Evolutionary conservation across 805 yeast genomes (phyloP), one percentile per base, ranked within the genome.

Genomic region (Sungouiozyma ichnusensis): DNA sequence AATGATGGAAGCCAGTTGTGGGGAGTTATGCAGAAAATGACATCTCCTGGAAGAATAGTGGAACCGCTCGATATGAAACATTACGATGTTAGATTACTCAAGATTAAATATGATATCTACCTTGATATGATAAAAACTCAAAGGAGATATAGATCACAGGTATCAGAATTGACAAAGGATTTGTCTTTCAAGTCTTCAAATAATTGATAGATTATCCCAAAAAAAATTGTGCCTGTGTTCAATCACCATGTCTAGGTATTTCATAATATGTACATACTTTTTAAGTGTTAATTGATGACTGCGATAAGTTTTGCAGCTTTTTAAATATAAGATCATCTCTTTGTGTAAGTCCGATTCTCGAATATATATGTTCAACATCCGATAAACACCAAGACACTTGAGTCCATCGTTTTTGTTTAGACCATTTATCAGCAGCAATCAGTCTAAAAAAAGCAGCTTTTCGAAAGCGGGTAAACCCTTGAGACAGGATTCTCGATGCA

Each of bases 101-200:
- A 74, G 45, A 82, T 81, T 33, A 92, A 92, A 65, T 92, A 86
- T 69, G 74, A 77, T 63, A 76, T 90, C 36, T 87, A 86, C 72
- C 67, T 85, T 43, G 96, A 90, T 56, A 92, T 85, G 76, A 86
- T 94, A 36, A 75, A 69, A 51, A 73, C 81, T 20, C 97, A 92
- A 64, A 80, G 73, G 54, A 76, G 71, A 53, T 90, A 85, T 65
- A 74, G 97, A 60, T 24, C 29, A 7, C 62, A 66, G 18, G 58
- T 75, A 67, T 86, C 90, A 37, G 84, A 79, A 50, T 61, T 57
- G 34, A 68, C 73, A 14, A 66, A 62, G 37, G 24, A 27, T n/a
- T n/a, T n/a, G n/a, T n/a, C n/a, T n/a, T n/a, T n/a, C n/a, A n/a
- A n/a, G n/a, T n/a, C n/a, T n/a, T n/a, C n/a, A n/a, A n/a, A n/a